Percentiles rank a stretch among this genome's conserved stretches.
These are phyloP conservation scores for Penicillium digitatum DNA, from an alignment of 2,329 filamentous ascomycete species.

Conservation along the genomic window DNA sequence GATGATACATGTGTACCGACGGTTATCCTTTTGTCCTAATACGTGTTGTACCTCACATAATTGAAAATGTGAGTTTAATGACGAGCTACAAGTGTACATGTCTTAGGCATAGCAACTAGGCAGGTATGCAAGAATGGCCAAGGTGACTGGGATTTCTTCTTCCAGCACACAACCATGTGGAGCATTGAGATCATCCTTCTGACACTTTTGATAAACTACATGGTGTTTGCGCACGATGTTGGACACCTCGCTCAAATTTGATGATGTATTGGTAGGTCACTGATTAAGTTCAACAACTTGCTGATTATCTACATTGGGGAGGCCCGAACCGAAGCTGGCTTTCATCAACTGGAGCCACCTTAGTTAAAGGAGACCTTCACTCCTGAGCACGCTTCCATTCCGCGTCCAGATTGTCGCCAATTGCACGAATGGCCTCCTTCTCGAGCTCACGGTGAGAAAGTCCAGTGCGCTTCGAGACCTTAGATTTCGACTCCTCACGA, in stretches of 20 bases:
- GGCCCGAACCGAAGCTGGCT: no score
- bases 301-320: background rate
- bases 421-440: constrained; percentile 26
- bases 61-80: background rate
- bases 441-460: constrained; percentile 24
- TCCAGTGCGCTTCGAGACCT: constrained; percentile 28
- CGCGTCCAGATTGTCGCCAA: constrained; percentile 32
- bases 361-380: background rate
- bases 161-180: no score
- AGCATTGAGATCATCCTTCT: no score
- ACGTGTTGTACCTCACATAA: background rate
- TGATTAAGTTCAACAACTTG: background rate
- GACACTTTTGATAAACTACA: no score
- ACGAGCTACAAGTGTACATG: background rate
- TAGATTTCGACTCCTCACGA: constrained; percentile 29
- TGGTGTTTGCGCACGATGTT: no score
- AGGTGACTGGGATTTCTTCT: background rate
- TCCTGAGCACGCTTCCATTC: constrained; percentile 20
- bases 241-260: no score
- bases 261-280: no score
- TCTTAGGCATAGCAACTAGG: background rate
- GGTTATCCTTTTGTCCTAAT: background rate
- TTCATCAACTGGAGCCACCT: no score
- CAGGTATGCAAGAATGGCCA: background rate
- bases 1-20: background rate